Evolutionary conservation across 2,329 filamentous ascomycete genomes (phyloP).

Genomic region (Calonectria pauciramosa): DNA sequence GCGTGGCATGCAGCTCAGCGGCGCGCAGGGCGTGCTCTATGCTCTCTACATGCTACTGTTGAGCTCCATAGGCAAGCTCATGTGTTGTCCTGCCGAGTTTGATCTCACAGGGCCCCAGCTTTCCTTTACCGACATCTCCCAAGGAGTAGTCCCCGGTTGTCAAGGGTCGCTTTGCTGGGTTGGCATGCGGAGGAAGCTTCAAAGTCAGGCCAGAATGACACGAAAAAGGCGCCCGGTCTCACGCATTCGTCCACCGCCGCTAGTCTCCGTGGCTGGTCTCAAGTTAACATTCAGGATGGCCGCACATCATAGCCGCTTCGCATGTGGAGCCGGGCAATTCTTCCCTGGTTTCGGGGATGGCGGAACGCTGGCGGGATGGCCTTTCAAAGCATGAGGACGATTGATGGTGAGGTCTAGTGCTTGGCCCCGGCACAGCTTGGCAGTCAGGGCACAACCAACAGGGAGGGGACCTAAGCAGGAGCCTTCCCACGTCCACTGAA

Average conservation of each 20-base stretch:
- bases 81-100: neutral
- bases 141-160: neutral
- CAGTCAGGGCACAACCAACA: conserved; percentile 34
- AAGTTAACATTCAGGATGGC: conserved; percentile 39
- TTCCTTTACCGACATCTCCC: conserved; percentile 7
- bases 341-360: conserved; percentile 33
- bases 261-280: conserved; percentile 40
- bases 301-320: conserved; percentile 32
- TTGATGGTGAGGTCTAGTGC: conserved; percentile 33
- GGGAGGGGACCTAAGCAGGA: conserved; percentile 25
- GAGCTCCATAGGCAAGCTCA: conserved; percentile 12
- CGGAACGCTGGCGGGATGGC: conserved; percentile 24
- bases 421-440: conserved; percentile 35
- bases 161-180: conserved; percentile 27
- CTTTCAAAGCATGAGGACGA: conserved; percentile 31
- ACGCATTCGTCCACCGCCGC: conserved; percentile 24
- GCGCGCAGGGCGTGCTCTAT: neutral
- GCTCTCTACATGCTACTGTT: conserved; percentile 20
- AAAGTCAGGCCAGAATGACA: conserved; percentile 31
- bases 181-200: conserved; percentile 33
- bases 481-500: conserved; percentile 42
- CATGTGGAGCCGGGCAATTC: conserved; percentile 29
- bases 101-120: conserved; percentile 18
- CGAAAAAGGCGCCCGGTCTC: conserved; percentile 22
- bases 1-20: conserved; percentile 24